phyloP scores from a whole-genome alignment of 441 rosid genomes.

The Gossypium trilobum region DNA sequence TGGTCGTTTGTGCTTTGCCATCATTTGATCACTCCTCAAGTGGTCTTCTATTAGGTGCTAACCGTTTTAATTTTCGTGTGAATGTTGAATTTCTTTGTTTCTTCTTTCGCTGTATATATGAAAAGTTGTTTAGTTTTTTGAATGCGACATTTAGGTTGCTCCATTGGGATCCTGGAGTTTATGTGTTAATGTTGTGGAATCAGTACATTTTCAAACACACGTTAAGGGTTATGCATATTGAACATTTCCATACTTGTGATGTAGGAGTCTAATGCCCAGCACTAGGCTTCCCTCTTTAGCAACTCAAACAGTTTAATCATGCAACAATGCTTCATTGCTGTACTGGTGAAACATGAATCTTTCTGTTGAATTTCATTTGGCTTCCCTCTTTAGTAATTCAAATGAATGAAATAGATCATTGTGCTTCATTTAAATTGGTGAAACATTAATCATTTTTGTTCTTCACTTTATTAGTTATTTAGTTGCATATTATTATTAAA shows the following conservation, averaged over 20 bases:
- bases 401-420: not conserved
- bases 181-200: not conserved
- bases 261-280: not conserved
- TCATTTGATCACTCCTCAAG: not conserved
- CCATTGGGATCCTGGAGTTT: not conserved
- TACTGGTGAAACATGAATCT: not conserved
- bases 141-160: not conserved
- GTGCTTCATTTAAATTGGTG: not conserved
- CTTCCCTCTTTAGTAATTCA: not conserved
- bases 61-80: not conserved
- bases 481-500: not conserved
- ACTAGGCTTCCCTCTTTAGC: not conserved
- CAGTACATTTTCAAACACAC: not conserved
- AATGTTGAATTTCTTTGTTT: not conserved
- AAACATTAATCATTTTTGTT: not conserved
- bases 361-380: not conserved
- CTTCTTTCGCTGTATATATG: not conserved
- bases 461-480: not conserved
- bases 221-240: not conserved
- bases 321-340: not conserved
- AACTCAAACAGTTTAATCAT: not conserved
- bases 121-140: not conserved
- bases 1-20: not conserved
- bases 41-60: not conserved
- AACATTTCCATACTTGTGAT: not conserved